phyloP scores from a whole-genome alignment of 2,329 filamentous ascomycete genomes.

The Bipolaris gigantea region DNA sequence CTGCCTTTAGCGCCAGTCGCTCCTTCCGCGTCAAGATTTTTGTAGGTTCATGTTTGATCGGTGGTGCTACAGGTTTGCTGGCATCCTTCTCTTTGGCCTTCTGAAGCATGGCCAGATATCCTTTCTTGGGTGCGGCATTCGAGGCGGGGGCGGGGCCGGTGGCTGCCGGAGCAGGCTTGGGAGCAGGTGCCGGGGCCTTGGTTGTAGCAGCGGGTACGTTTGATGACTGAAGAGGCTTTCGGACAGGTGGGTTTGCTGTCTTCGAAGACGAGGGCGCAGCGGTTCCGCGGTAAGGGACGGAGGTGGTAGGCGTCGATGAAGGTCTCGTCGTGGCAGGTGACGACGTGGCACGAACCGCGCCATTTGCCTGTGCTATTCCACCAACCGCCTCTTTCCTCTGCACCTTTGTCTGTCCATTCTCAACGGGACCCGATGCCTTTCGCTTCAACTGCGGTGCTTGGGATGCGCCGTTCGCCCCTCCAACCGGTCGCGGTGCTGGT shows the following conservation, averaged over 20 bases:
- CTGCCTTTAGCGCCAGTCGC: constrained; percentile 50
- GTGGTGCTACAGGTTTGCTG: constrained; percentile 57
- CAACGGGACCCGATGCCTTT: constrained; percentile 44
- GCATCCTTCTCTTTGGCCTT: constrained; percentile 65
- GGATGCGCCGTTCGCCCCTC: constrained; percentile 31
- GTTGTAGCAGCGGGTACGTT: constrained; percentile 17
- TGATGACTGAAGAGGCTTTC: constrained; percentile 27
- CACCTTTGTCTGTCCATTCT: constrained; percentile 35
- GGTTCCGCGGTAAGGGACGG: constrained; percentile 45
- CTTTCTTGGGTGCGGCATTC: constrained; percentile 64
- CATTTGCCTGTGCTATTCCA: constrained; percentile 29
- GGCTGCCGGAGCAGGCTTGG: constrained; percentile 25
- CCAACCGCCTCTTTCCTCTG: constrained; percentile 37
- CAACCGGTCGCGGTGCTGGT: constrained; percentile 35
- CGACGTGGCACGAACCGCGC: constrained; percentile 29
- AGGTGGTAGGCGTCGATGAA: constrained; percentile 21
- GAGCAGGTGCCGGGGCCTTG: constrained; percentile 25
- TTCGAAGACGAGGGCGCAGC: constrained; percentile 35
- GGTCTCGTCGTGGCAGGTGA: constrained; percentile 28
- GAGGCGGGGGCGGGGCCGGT: constrained; percentile 29
- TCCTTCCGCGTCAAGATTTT: constrained; percentile 66
- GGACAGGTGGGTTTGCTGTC: constrained; percentile 24
- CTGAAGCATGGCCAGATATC: constrained; percentile 73
- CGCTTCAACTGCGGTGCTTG: constrained; percentile 46
- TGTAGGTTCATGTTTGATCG: constrained; percentile 73